Conservation (phyloP, 2,329 filamentous ascomycete genomes). For the Ceratocystis albifundus region DNA sequence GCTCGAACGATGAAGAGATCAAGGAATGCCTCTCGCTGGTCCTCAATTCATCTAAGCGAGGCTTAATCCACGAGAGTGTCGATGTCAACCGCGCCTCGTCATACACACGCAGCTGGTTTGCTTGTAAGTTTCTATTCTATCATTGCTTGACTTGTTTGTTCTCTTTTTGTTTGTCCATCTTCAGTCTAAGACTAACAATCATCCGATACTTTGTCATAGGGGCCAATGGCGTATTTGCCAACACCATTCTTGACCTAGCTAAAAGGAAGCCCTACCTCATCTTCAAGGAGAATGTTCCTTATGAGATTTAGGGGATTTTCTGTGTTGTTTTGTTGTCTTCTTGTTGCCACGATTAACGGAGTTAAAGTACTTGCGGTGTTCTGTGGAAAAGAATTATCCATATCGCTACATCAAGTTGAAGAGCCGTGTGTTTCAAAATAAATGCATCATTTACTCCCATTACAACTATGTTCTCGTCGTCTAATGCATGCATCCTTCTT, state of each 20-base stretch:
- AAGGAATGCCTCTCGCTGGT: constrained; percentile 59
- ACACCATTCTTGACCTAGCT: constrained; percentile 81
- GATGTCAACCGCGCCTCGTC: constrained; percentile 55
- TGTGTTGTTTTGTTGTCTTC: not conserved
- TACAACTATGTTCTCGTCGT: too few species aligned
- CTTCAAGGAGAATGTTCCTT: constrained; percentile 53
- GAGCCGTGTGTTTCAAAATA: too few species aligned
- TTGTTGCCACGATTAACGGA: not conserved
- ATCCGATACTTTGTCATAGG: constrained; percentile 31
- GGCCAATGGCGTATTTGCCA: constrained; percentile 94
- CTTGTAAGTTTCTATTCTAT: constrained; percentile 43
- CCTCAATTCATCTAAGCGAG: constrained; percentile 60
- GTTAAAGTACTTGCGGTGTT: not conserved
- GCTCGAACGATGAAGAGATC: constrained; percentile 74
- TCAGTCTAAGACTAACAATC: not conserved
- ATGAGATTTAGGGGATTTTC: constrained; percentile 35
- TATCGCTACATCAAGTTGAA: too few species aligned
- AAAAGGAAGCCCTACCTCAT: constrained; percentile 79
- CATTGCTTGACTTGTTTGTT: not conserved
- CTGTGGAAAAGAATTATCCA: not conserved
- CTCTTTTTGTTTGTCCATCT: not conserved
- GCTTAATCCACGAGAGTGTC: constrained; percentile 84
- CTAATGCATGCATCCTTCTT: not conserved
- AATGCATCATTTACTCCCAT: too few species aligned
- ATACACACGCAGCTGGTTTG: constrained; percentile 92